Conservation (phyloP, 345 rosid species). For the Fremontodendron californicum region DNA sequence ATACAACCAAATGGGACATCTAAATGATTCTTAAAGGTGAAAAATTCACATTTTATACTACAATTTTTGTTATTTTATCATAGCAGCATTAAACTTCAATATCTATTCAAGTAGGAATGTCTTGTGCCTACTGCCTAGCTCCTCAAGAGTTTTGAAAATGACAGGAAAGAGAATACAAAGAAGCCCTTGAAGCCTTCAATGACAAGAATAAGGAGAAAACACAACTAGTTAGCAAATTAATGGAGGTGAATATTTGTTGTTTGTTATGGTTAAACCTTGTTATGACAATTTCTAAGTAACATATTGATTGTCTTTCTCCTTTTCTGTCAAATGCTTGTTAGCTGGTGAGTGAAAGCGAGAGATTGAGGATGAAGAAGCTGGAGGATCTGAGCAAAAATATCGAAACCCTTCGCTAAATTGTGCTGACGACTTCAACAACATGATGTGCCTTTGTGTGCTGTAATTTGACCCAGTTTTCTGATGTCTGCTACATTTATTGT, state of each 20-base stretch:
- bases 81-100: not conserved
- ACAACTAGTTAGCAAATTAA: constrained; percentile 59
- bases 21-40: not conserved
- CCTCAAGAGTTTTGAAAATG: constrained; percentile 3
- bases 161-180: constrained; percentile 90
- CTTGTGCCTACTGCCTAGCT: too few relatives aligned
- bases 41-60: not conserved
- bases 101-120: too few relatives aligned
- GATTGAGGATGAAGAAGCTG: constrained; percentile 71
- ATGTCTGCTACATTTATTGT: not conserved
- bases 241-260: constrained; percentile 55
- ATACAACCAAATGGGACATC: not conserved
- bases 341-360: constrained; percentile 88
- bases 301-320: not conserved
- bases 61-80: not conserved
- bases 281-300: constrained; percentile 4
- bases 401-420: constrained; percentile 35
- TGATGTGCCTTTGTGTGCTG: constrained; percentile 20
- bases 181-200: constrained; percentile 79
- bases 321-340: constrained; percentile 18
- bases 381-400: constrained; percentile 78
- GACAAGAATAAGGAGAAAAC: constrained; percentile 85
- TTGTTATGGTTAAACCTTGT: not conserved
- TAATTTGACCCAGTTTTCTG: constrained; percentile 24
- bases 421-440: constrained; percentile 10